phyloP scores from a whole-genome alignment of 768 basidiomycete genomes.

The Mycena olivaceomarginata region DNA sequence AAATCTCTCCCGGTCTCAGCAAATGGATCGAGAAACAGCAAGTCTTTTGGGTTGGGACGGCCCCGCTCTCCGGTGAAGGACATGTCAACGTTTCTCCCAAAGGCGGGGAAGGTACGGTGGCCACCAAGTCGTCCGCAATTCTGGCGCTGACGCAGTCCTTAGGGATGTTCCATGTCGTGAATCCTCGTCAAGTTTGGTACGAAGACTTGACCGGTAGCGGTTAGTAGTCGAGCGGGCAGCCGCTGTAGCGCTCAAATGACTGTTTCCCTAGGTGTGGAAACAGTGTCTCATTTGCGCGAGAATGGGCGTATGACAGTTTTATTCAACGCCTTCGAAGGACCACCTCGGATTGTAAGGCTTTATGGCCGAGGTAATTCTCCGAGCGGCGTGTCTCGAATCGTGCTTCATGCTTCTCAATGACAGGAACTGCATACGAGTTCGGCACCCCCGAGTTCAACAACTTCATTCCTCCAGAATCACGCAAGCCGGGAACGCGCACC shows the following conservation, averaged over 20 bases:
- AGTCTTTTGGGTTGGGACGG: constrained; percentile 84
- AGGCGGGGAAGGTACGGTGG: constrained; percentile 62
- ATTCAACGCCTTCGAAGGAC: constrained; percentile 78
- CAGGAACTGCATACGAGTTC: constrained; percentile 78
- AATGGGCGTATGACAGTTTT: constrained; percentile 78
- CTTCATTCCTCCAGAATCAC: constrained; percentile 65
- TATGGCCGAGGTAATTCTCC: constrained; percentile 75
- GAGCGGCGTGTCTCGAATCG: constrained; percentile 54
- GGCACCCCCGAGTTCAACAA: constrained; percentile 77
- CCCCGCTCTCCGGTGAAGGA: constrained; percentile 73
- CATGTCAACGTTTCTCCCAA: constrained; percentile 85
- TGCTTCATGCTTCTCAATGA: constrained; percentile 2
- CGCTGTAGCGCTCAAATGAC: not conserved
- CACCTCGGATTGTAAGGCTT: constrained; percentile 74
- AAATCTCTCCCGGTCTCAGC: constrained; percentile 71
- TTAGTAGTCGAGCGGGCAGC: constrained; percentile 50
- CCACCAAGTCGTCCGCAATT: not conserved
- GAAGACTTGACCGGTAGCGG: constrained; percentile 85
- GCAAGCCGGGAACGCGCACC: constrained; percentile 76
- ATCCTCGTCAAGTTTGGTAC: constrained; percentile 78
- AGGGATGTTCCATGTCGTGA: constrained; percentile 75
- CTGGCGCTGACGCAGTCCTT: not conserved
- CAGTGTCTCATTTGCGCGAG: constrained; percentile 77
- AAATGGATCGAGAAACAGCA: constrained; percentile 79
- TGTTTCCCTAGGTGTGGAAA: constrained; percentile 69